Evolutionary conservation across 305 asterid genomes (phyloP), one percentile per base, ranked within the genome.

Genomic region (Fraxinus floribunda): DNA sequence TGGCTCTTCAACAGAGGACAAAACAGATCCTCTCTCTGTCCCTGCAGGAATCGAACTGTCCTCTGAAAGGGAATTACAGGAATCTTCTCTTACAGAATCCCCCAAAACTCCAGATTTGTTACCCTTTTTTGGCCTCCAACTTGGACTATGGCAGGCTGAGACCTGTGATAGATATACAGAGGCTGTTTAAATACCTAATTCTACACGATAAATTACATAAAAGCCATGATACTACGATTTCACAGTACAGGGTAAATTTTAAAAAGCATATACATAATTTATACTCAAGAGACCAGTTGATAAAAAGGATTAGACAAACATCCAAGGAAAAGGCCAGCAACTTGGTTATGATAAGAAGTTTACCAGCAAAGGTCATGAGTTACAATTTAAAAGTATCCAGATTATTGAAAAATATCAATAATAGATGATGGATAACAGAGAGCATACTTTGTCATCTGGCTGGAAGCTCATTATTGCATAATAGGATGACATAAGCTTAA

Each of bases 401-500:
- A 70, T 10, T 79, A 84, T 52, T 18, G 75, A 75, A 79, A 49
- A 32, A 46, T n/a, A 36, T 34, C 79, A 66, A 64, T 4, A 79
- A 24, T 41, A 64, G 81, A 80, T 44, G 76, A 20, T 78, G 76
- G 77, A 72, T 76, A 76, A 80, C 32, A 5, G 81, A 78, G 34
- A 81, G 75, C 89, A 85, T 88, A 92, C 99, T 87, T 90, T 87
- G 55, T 92, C 93, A 84, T 88, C 97, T 57, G 92, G 91, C 77
- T 90, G 93, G 86, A 93, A 95, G 91, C 91, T 90, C 87, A 89
- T 91, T 81, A 97, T 89, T 74, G 94, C 94, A 90, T 92, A 90
- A 90, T 97, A 97, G 15, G 97, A 92, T 84, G 97, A 92, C 99
- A 97, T 93, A 88, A 93, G 87, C 93, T 92, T 92, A 88, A 94